Percentiles rank a stretch among this genome's conserved stretches.
phyloP scores from a whole-genome alignment of 345 rosid species.

The Corymbia maculata region DNA sequence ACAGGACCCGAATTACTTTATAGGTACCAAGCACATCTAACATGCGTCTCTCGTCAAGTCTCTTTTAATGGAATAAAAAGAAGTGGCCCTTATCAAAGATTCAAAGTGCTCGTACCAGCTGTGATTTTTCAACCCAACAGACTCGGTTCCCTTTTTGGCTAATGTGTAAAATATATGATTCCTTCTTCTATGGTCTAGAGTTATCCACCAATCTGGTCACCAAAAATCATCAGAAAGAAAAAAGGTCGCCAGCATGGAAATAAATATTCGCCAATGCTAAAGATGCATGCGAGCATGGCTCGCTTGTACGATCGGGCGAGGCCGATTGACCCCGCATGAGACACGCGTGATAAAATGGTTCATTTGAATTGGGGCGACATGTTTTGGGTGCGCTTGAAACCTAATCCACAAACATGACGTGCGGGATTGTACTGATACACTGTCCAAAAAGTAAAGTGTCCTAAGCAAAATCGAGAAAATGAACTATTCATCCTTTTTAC shows the following conservation, averaged over 20 bases:
- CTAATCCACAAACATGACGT: neutral
- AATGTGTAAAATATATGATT: neutral
- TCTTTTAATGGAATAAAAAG: neutral
- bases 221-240: neutral
- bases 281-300: neutral
- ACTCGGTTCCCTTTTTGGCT: neutral
- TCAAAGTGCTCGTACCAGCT: neutral
- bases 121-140: neutral
- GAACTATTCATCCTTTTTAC: neutral
- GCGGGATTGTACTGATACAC: neutral
- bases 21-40: neutral
- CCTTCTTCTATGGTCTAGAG: neutral
- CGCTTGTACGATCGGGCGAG: neutral
- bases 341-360: neutral
- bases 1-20: neutral
- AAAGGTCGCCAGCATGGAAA: neutral
- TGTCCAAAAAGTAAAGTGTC: neutral
- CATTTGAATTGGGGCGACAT: neutral
- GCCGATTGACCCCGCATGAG: too few relatives aligned
- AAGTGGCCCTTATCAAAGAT: conserved; percentile 11
- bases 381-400: neutral
- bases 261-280: neutral
- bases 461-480: neutral
- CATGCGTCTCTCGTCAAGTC: neutral
- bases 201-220: neutral